Base-by-base conservation (phyloP, 1,284 basidiomycete genomes). In the Limonomyces culmigenus region DNA sequence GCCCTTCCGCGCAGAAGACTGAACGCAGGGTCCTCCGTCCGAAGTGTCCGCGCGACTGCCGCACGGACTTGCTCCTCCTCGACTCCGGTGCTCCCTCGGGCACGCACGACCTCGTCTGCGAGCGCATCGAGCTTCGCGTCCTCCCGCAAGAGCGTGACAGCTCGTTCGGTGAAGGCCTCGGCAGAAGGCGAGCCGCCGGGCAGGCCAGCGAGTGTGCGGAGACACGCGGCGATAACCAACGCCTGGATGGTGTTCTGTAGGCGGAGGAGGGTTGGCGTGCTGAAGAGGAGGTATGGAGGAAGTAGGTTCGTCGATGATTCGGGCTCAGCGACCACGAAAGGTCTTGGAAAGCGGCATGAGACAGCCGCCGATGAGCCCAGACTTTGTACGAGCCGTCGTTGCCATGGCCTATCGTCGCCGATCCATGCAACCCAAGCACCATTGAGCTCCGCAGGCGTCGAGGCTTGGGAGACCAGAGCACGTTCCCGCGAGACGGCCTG, bases 171-270 rank as follows among this genome's bases (percentile, higher is more conserved):
- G 47, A 78, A 76, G n/a, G n/a, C n/a, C n/a, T n/a, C n/a, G n/a
- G n/a, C n/a, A n/a, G n/a, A n/a, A n/a, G n/a, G n/a, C 3, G 42
- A 33, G 11, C 41, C 23, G 60, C 62, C 2, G 66, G 53, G 19
- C 25, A 27, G 25, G 25, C 57, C 64, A 3, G 66, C 58, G 25
- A 81, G 63, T 5, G 65, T 59, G 20, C 65, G 63, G 30, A 84
- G 56, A 5, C 68, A 62, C 1, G 76, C 72, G 19, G 67, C 58
- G 36, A 83, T 74, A 17, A 76, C 60, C 16, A 81, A 58, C 1
- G 75, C 77, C 47, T 84, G 80, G 5, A 83, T 49, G 42, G 65
- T 64, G 46, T 84, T 80, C 49, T 84, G 79, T 12, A 70, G 47
- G 43, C 61, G 62, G 34, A 76, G 50, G 1, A 83, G 58, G 3